Percentiles rank a stretch among this genome's conserved stretches.
Conservation (phyloP, 1,139 yeast genomes). For the Hemisphaericaspora xylofermentans region DNA sequence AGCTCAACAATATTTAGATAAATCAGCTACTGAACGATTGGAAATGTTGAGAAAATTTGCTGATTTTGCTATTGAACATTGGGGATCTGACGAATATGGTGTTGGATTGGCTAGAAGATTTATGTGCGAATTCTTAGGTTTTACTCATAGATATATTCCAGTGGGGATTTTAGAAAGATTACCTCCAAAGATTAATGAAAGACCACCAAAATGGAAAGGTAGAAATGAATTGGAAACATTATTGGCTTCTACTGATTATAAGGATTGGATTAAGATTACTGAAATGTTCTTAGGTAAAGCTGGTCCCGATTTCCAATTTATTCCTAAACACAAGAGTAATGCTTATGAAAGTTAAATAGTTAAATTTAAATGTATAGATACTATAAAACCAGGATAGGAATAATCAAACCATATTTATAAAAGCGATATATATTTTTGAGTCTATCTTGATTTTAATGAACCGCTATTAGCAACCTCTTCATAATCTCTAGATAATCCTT, state of each 20-base stretch:
- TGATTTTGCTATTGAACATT: slow-evolving; percentile 84
- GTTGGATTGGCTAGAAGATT: slow-evolving; percentile 84
- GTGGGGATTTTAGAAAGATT: slow-evolving; percentile 85
- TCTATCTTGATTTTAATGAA: slow-evolving; percentile 12
- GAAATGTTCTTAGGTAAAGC: slow-evolving; percentile 94
- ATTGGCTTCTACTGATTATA: slow-evolving; percentile 79
- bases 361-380: not conserved
- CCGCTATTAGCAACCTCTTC: slow-evolving; percentile 21
- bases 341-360: slow-evolving; percentile 46
- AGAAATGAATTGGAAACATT: slow-evolving; percentile 90
- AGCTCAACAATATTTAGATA: slow-evolving; percentile 84
- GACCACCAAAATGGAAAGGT: slow-evolving; percentile 95
- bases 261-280: slow-evolving; percentile 95
- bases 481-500: slow-evolving; percentile 64
- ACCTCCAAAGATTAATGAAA: slow-evolving; percentile 87
- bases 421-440: slow-evolving; percentile 1
- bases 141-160: slow-evolving; percentile 92
- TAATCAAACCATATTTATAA: not conserved
- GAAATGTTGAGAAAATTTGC: slow-evolving; percentile 70
- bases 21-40: slow-evolving; percentile 83
- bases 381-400: not conserved
- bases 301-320: slow-evolving; percentile 69
- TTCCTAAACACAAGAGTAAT: slow-evolving; percentile 94
- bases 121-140: slow-evolving; percentile 91
- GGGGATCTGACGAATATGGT: slow-evolving; percentile 98